Evolutionary conservation across 805 yeast genomes (phyloP), one percentile per base, ranked within the genome.

Genomic region (Pichia manshurica): DNA sequence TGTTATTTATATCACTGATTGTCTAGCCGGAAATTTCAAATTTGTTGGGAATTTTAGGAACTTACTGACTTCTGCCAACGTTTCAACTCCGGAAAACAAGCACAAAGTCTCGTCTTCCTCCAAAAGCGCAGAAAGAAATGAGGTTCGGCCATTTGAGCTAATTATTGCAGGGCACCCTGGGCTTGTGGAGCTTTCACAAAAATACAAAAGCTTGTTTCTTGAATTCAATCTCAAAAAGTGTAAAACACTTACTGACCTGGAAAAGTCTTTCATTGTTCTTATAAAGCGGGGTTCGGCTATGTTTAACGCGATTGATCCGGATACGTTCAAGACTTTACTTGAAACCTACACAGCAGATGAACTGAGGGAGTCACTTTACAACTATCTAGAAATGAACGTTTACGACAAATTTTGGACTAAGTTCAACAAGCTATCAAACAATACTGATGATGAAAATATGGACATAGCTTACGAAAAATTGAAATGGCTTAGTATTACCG

Each of bases 341-440:
- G 25, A 33, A 9, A 17, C 25, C 7, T 49, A 44, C 32, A 10
- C 39, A 2, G 21, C 35, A n/a, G 39, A 48, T 13, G 78, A 82
- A 48, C 64, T 79, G 53, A 77, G 71, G 53, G 71, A 70, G 48
- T 68, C 79, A 39, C 70, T 88, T 2, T 83, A 81, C 56, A 79
- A 79, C 46, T 87, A 87, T 55, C 81, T 87, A 15, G 96, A 90
- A 56, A 56, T 73, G 50, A 80, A 81, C 48, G 62, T 87, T 29
- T 84, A 80, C 56, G 84, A 79, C 53, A 77, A 75, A 51, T 59
- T 88, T 6, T 86, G 96, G 93, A 53, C 68, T 2, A 66, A 69
- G 32, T 56, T 78, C 15, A 13, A 50, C 12, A 42, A 48, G 15
- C 20, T 57, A 1, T 43, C 40, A n/a, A 16, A 20, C 5, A 37